These are phyloP conservation scores for Falciphora oryzae DNA, from an alignment of 2,329 filamentous ascomycete species.

Conservation along the genomic window DNA sequence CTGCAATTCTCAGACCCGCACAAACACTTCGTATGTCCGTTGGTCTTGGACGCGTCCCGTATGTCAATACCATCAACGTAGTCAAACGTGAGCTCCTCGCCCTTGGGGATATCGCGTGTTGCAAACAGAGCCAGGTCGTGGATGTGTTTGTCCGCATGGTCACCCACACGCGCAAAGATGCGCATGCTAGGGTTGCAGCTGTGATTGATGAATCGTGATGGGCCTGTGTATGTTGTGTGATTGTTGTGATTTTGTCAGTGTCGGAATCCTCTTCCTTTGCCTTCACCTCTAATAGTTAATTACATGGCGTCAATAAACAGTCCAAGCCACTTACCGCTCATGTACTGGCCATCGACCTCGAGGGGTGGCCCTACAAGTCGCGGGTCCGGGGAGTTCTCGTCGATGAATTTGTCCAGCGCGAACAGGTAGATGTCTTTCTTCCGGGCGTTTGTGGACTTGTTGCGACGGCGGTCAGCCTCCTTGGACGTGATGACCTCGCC, in stretches of 20 bases:
- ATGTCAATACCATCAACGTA: conserved; percentile 61
- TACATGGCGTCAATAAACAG: background rate
- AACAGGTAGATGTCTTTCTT: conserved; percentile 77
- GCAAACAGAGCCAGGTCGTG: conserved; percentile 78
- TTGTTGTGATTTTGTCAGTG: background rate
- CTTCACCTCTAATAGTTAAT: no score
- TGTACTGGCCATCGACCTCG: conserved; percentile 66
- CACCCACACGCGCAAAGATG: conserved; percentile 73
- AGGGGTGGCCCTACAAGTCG: conserved; percentile 50
- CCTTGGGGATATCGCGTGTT: conserved; percentile 55
- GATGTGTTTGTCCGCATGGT: conserved; percentile 66
- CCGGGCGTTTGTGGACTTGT: conserved; percentile 45
- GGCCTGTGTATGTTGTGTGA: conserved; percentile 21
- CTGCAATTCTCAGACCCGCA: conserved; percentile 64
- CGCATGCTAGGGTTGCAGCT: conserved; percentile 73
- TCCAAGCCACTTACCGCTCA: conserved; percentile 51
- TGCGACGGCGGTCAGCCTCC: conserved; percentile 62
- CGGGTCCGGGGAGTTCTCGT: conserved; percentile 48
- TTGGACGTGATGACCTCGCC: conserved; percentile 61
- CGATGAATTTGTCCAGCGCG: conserved; percentile 72
- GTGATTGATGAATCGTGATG: conserved; percentile 79
- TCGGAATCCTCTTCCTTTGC: background rate
- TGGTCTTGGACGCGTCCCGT: conserved; percentile 43
- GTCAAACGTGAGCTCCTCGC: conserved; percentile 72
- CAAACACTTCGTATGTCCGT: conserved; percentile 44